Conservation (phyloP, 1,284 basidiomycete genomes). For the Coniferiporia weirii region DNA sequence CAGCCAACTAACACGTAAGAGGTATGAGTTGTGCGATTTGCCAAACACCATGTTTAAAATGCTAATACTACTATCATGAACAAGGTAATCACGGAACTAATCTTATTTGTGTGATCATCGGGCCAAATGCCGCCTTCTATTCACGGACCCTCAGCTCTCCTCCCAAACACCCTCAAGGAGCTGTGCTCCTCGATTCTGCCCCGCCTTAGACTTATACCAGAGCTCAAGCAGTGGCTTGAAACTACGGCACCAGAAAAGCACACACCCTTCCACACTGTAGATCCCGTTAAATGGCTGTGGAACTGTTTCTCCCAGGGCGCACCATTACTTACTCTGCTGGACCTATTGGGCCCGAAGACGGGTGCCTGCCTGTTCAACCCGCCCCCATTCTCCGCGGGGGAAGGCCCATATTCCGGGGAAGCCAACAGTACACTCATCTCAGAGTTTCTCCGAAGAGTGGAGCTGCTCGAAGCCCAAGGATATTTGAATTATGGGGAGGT, state of each 20-base stretch:
- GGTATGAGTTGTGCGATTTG: no score
- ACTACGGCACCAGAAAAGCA: neutral
- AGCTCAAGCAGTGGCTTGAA: slow-evolving; percentile 30
- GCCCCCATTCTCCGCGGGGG: slow-evolving; percentile 24
- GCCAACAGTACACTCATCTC: slow-evolving; percentile 18
- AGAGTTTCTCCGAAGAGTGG: slow-evolving; percentile 33
- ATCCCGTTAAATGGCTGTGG: slow-evolving; percentile 31
- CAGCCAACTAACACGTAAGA: no score
- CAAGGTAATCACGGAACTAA: no score
- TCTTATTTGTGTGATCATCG: no score
- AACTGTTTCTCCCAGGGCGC: slow-evolving; percentile 34
- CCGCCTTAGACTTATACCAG: slow-evolving; percentile 33
- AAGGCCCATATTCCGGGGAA: slow-evolving; percentile 27
- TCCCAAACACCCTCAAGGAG: slow-evolving; percentile 7
- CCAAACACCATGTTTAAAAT: no score
- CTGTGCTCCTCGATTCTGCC: slow-evolving; percentile 31
- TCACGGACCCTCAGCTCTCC: slow-evolving; percentile 6
- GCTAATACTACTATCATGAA: no score
- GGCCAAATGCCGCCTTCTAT: neutral
- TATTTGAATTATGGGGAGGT: slow-evolving; percentile 34
- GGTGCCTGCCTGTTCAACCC: slow-evolving; percentile 11
- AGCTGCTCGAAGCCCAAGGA: slow-evolving; percentile 32
- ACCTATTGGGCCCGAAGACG: slow-evolving; percentile 28
- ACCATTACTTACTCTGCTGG: slow-evolving; percentile 32
- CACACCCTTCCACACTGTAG: slow-evolving; percentile 18